Conservation (phyloP, 2,329 filamentous ascomycete genomes). For the Hymenoscyphus occultus region DNA sequence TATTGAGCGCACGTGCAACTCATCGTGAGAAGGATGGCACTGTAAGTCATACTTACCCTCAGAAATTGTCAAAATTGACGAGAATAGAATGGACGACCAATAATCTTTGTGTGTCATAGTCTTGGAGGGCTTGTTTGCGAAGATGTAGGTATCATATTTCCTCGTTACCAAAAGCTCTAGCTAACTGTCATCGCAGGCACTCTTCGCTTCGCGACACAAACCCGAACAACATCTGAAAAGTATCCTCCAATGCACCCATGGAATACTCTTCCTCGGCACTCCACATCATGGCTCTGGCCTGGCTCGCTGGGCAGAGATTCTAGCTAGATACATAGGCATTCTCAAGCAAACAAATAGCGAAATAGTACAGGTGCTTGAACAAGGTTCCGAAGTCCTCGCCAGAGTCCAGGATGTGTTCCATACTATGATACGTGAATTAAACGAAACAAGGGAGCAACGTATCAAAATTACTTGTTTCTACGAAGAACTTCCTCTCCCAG, state of each 20-base stretch:
- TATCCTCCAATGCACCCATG: slow-evolving; percentile 33
- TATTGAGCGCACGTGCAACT: slow-evolving; percentile 31
- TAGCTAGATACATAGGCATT: slow-evolving; percentile 14
- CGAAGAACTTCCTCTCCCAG: slow-evolving; percentile 36
- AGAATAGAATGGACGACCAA: slow-evolving; percentile 4
- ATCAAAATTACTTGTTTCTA: slow-evolving; percentile 38
- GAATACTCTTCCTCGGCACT: slow-evolving; percentile 41
- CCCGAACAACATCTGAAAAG: slow-evolving; percentile 32
- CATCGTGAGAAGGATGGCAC: slow-evolving; percentile 32
- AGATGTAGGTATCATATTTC: slow-evolving; percentile 19
- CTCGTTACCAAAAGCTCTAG: too few relatives aligned
- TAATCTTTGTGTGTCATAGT: slow-evolving; percentile 41
- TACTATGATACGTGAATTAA: slow-evolving; percentile 30
- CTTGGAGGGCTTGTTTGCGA: slow-evolving; percentile 42
- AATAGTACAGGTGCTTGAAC: slow-evolving; percentile 32
- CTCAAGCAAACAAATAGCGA: slow-evolving; percentile 35
- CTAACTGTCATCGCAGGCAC: slow-evolving; percentile 21
- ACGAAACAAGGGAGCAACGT: slow-evolving; percentile 15
- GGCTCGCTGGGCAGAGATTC: slow-evolving; percentile 37
- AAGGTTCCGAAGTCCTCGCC: slow-evolving; percentile 31
- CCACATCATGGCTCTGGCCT: slow-evolving; percentile 39
- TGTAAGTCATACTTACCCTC: slow-evolving; percentile 15
- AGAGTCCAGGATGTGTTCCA: slow-evolving; percentile 30
- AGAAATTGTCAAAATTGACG: background rate
- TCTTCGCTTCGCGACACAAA: slow-evolving; percentile 36